Evolutionary conservation across 225 moss, liverwort and hornwort genomes (phyloP), one percentile per base, ranked within the genome.

Genomic region (Sphagnum tenellum): DNA sequence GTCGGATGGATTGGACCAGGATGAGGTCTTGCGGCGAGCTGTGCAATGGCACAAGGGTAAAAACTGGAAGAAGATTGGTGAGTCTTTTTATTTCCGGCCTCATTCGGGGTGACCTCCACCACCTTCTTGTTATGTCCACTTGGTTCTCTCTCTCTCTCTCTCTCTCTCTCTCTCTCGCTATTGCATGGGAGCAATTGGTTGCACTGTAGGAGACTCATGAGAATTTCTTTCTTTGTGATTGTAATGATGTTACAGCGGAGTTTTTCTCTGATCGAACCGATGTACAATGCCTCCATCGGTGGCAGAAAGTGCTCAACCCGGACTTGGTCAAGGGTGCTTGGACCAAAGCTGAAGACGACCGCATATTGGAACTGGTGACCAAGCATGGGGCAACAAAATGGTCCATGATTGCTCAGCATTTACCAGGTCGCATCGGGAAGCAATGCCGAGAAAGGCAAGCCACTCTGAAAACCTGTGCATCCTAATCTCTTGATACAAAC

Each of bases 61-160:
- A 70, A 98, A 98, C 53, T 98, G 96, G 96, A 98, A 98, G 72
- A 98, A 92, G 83, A 92, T 85, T 72, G 96, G 96, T 98, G 63
- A 75, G 84, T 13, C 13, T 4, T n/a, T 52, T 45, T 1, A 12
- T 29, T 29, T 29, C 29, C 1, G 29, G 29, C 29, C 29, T 29
- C 29, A 29, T 29, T 29, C 95, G 88, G 70, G 92, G 88, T 67
- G 92, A 89, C 46, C 70, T 92, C 9, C 92, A 92, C 66, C 95
- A 92, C n/a, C 80, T 86, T 64, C 76, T 96, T 54, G 89, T 92
- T 51, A 96, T 88, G 71, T 89, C 89, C 11, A 88, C 88, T 56
- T 96, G 92, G 95, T 29, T 29, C 29, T 29, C 29, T 29, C 29
- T 29, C 29, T 29, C 29, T 29, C 29, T 29, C 29, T 29, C 29